These are phyloP conservation scores for Mucor irregularis DNA, from an alignment of 371 early-diverging fungal genomes.

Conservation along the genomic window DNA sequence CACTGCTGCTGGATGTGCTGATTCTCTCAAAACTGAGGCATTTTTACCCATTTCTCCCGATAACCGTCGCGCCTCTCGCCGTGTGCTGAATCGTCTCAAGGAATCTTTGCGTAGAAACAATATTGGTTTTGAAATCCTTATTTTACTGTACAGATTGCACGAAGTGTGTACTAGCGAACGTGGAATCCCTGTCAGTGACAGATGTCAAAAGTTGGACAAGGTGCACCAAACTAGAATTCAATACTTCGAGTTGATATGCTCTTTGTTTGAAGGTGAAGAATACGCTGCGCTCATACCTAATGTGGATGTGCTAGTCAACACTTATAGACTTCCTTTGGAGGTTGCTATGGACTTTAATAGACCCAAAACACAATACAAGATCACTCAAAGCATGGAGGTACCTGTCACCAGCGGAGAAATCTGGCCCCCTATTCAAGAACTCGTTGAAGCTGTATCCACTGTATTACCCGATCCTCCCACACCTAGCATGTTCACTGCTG, in stretches of 20 bases:
- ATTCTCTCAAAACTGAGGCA: conserved; percentile 56
- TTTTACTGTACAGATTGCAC: conserved; percentile 49
- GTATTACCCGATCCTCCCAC: conserved; percentile 39
- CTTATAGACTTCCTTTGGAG: conserved; percentile 69
- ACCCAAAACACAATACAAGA: conserved; percentile 53
- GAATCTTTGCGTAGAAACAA: conserved; percentile 60
- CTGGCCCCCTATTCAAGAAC: conserved; percentile 23
- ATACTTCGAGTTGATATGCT: conserved; percentile 64
- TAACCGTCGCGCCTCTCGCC: conserved; percentile 54
- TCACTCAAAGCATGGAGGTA: conserved; percentile 22
- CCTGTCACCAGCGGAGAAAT: conserved; percentile 22
- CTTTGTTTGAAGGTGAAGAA: conserved; percentile 59
- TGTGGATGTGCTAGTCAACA: conserved; percentile 53
- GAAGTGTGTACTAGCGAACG: conserved; percentile 51
- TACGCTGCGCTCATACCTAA: conserved; percentile 63
- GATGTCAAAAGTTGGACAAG: conserved; percentile 33
- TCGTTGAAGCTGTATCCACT: conserved; percentile 14
- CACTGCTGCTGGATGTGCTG: conserved; percentile 70
- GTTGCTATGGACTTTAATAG: conserved; percentile 75
- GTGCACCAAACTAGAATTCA: conserved; percentile 65
- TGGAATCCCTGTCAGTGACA: conserved; percentile 58
- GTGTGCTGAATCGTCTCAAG: conserved; percentile 60
- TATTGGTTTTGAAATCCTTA: conserved; percentile 56
- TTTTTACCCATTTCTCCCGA: conserved; percentile 47
- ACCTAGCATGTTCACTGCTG: conserved; percentile 59